Evolutionary conservation across 1,139 yeast species (phyloP), one percentile per base, ranked within the genome.

Genomic region (Lodderomyces parapsilosis): DNA sequence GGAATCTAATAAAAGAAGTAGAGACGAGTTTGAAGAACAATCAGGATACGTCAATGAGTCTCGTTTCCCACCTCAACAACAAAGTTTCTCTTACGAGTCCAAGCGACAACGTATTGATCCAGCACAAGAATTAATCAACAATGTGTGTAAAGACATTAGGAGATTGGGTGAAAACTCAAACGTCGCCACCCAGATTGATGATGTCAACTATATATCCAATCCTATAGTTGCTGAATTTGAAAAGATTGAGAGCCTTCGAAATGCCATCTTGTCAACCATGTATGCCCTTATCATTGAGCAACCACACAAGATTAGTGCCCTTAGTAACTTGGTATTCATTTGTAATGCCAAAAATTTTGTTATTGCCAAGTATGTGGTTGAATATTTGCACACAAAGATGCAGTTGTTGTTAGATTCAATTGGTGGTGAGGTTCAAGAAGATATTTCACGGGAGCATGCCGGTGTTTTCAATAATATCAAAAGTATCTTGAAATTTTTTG

Each of bases 281-380:
- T 74, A 75, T 47, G 89, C 96, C 1, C 78, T 87, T 36, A 72
- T 86, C 8, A 65, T 78, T 34, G 99, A 93, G 62, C 97, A 91
- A 62, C 98, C 98, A 1, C 96, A 91, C 53, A 93, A 91, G 60
- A 78, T 85, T 47, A 80, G 83, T 20, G 78, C 85, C 19, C 66
- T 91, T 47, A 77, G 89, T 25, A 81, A 84, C n/a, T 73, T 89
- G 51, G 67, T 91, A 9, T 74, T 84, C 53, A 71, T 84, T 28
- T 82, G 89, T 45, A 84, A 86, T 62, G 73, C 86, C 13, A 77
- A 77, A 50, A 83, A 83, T 60, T 76, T 79, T 40, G 72, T 79
- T 34, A 82, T 87, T 38, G 94, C 96, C 38, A 80, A 80, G 53
- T 77, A 79, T 43, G 79, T 86, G 19, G 66, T 87, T 32, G 95